phyloP scores from a whole-genome alignment of 2,329 filamentous ascomycete species.

The Sphaerostilbella broomeana region DNA sequence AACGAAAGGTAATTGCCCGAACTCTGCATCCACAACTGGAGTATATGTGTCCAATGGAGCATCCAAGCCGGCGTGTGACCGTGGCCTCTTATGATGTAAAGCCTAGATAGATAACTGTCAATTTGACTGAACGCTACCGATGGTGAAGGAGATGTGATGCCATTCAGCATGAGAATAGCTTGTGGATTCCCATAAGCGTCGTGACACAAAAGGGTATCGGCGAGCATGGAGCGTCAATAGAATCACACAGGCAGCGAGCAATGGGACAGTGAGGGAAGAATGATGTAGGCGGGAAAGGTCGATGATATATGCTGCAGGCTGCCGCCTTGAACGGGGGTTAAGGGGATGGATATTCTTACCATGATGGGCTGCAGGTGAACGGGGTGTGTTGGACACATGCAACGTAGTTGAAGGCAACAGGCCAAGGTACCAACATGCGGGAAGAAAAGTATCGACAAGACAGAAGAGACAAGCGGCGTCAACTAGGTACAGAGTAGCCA shows the following conservation, averaged over 20 bases:
- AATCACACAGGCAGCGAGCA: too few relatives aligned
- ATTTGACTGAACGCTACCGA: conserved; percentile 30
- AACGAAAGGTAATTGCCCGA: conserved; percentile 20
- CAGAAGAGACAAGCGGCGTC: conserved; percentile 28
- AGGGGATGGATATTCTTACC: conserved; percentile 42
- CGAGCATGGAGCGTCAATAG: background rate
- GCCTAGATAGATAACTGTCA: conserved; percentile 29
- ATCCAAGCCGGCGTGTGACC: conserved; percentile 21
- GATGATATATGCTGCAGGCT: conserved; percentile 41
- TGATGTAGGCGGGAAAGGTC: conserved; percentile 28
- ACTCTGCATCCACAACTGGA: conserved; percentile 19
- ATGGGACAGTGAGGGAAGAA: too few relatives aligned
- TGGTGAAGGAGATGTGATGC: background rate
- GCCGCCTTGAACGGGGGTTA: conserved; percentile 31
- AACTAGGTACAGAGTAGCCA: conserved; percentile 21
- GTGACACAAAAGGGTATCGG: conserved; percentile 1
- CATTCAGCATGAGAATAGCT: too few relatives aligned
- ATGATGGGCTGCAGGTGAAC: conserved; percentile 38
- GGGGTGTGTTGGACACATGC: conserved; percentile 32
- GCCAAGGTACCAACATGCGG: conserved; percentile 33
- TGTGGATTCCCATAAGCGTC: background rate
- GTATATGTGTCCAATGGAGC: conserved; percentile 18
- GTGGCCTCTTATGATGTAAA: conserved; percentile 25
- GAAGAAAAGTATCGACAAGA: conserved; percentile 29
- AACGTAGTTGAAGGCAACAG: conserved; percentile 24